Evolutionary conservation across 495 filamentous ascomycete species (phyloP), one percentile per base, ranked within the genome.

Genomic region (Arthonia radiata): DNA sequence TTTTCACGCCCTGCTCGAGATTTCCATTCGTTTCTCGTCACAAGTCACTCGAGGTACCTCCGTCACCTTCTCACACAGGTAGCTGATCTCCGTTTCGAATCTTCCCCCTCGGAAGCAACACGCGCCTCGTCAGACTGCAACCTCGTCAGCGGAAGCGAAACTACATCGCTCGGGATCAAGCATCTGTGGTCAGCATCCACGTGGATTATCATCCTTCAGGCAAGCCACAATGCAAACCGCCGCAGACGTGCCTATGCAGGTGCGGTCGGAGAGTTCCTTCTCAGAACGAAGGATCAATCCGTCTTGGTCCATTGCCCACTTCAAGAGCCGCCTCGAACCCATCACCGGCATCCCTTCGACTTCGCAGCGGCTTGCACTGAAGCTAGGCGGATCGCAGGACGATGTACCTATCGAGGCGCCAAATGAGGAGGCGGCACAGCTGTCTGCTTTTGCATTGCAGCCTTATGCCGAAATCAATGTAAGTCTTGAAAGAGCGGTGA

Each of bases 221-320:
- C n/a, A n/a, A n/a, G 44, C 44, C 40, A 11, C 6, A 22, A 43
- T 56, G 34, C 54, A 60, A 34, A 62, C 66, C 11, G 67, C 78
- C 39, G 54, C 64, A 23, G 86, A 94, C 48, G 60, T 97, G 17
- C 73, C 81, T 33, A 64, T 94, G 39, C 60, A 71, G 32, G 71
- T 97, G 46, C 70, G 64, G 30, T 81, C 79, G 24, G 63, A 78
- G 22, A 67, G 71, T 41, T 52, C 67, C 12, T 56, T 57, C 16
- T 76, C 77, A 18, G 86, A 97, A 43, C 72, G 83, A 26, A 73
- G 86, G 36, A 64, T 94, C 45, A 80, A 75, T 5, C 82, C 83
- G 2, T 75, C 82, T 38, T 97, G 89, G 86, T 74, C 71, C 31
- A 73, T 97, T 38, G 47, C 62, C 17, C 71, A 80, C 39, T 59